phyloP scores from a whole-genome alignment of 208 protist genomes.

The Trypanosoma congolense region DNA sequence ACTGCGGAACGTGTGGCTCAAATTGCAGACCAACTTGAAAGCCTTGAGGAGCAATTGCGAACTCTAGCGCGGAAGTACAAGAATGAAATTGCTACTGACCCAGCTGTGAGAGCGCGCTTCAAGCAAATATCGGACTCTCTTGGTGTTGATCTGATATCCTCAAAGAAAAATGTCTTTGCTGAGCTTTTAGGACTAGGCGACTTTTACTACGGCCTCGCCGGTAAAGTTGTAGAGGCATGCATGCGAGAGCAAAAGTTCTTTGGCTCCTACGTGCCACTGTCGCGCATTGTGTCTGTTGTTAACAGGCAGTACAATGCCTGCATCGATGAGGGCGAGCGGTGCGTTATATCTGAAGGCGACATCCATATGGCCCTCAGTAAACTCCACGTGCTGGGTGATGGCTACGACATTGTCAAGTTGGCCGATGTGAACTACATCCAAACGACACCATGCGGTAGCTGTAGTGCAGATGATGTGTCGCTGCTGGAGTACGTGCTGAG shows the following conservation, averaged over 20 bases:
- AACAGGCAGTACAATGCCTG: constrained; percentile 52
- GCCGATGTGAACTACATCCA: constrained; percentile 71
- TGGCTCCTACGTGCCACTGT: constrained; percentile 73
- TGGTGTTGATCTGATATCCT: constrained; percentile 81
- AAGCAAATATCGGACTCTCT: constrained; percentile 84
- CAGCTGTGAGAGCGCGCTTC: constrained; percentile 78
- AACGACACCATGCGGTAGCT: constrained; percentile 64
- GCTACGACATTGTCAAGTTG: constrained; percentile 74
- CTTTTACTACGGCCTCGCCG: constrained; percentile 82
- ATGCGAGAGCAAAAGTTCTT: constrained; percentile 84
- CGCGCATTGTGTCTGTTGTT: constrained; percentile 47
- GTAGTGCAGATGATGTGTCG: constrained; percentile 49
- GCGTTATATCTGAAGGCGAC: constrained; percentile 57
- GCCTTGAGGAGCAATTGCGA: constrained; percentile 63
- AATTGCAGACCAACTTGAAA: constrained; percentile 73
- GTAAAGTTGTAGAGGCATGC: constrained; percentile 76
- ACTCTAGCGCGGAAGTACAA: constrained; percentile 54
- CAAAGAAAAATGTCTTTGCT: constrained; percentile 83
- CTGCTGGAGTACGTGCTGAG: constrained; percentile 57
- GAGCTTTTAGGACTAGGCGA: constrained; percentile 71
- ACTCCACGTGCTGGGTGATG: constrained; percentile 60
- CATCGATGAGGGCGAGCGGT: constrained; percentile 20
- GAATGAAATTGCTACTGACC: constrained; percentile 72
- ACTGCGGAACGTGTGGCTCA: constrained; percentile 76
- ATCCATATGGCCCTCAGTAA: constrained; percentile 67